Conservation (phyloP, 1,284 basidiomycete species). For the Farysia itapuensis region DNA sequence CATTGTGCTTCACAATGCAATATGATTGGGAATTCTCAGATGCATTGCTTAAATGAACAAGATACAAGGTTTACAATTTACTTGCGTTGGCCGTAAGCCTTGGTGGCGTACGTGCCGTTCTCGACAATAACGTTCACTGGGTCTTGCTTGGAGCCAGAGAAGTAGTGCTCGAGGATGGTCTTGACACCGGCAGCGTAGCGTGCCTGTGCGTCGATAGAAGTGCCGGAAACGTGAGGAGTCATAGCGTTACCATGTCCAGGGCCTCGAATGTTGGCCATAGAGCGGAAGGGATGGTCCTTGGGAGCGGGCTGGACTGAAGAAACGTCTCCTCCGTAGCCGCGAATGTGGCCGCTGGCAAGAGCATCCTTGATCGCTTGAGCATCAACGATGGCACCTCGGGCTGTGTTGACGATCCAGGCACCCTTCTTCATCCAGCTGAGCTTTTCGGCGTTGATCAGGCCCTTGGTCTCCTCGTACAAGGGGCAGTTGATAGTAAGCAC, state of each 20-base stretch:
- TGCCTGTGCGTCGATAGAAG: conserved; percentile 84
- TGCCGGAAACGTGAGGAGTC: conserved; percentile 60
- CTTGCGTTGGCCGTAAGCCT: conserved; percentile 56
- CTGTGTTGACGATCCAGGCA: conserved; percentile 87
- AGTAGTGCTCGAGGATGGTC: conserved; percentile 78
- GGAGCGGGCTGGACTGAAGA: conserved; percentile 63
- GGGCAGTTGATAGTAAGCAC: conserved; percentile 87
- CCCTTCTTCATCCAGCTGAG: conserved; percentile 86
- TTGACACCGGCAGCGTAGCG: conserved; percentile 82
- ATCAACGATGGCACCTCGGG: conserved; percentile 88
- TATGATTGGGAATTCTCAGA: too few relatives aligned
- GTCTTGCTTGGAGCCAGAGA: conserved; percentile 67
- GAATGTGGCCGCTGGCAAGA: conserved; percentile 74
- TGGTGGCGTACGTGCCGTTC: conserved; percentile 57
- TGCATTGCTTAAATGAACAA: too few relatives aligned
- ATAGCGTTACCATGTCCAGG: conserved; percentile 69
- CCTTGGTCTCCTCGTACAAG: conserved; percentile 81
- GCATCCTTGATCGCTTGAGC: conserved; percentile 77
- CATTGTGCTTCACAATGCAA: too few relatives aligned
- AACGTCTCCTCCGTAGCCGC: conserved; percentile 65
- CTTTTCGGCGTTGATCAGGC: conserved; percentile 70
- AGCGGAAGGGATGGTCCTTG: conserved; percentile 81
- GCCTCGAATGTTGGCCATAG: conserved; percentile 68
- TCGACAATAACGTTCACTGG: conserved; percentile 75
- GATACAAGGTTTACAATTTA: neutral